A percentile compares a stretch with the other conserved stretches of the same genome.
These are phyloP conservation scores for Fusarium burgessii DNA, from an alignment of 2,329 filamentous ascomycete genomes.

Conservation along the genomic window DNA sequence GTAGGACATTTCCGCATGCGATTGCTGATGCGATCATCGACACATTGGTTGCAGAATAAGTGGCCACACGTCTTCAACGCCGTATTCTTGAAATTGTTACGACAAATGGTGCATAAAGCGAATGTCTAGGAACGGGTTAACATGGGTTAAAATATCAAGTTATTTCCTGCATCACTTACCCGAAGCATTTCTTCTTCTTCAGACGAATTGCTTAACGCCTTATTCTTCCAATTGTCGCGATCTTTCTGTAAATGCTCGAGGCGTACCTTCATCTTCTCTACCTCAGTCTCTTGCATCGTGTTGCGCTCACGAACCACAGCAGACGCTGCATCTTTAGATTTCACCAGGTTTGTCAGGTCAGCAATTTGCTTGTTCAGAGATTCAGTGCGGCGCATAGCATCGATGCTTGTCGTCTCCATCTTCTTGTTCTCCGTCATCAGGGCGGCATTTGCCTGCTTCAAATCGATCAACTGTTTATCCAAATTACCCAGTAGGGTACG, in stretches of 20 bases:
- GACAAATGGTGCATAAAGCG: conserved; percentile 87
- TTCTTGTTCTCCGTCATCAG: conserved; percentile 79
- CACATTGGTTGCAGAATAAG: conserved; percentile 90
- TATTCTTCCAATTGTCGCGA: conserved; percentile 85
- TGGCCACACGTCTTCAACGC: conserved; percentile 94
- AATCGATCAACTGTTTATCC: conserved; percentile 89
- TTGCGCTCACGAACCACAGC: conserved; percentile 66
- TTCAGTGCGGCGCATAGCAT: conserved; percentile 77
- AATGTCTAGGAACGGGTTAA: conserved; percentile 52
- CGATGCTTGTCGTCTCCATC: conserved; percentile 77
- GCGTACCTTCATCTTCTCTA: conserved; percentile 82
- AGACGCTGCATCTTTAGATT: conserved; percentile 76
- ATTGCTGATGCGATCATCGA: conserved; percentile 88
- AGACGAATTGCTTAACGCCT: conserved; percentile 82
- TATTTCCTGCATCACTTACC: conserved; percentile 65
- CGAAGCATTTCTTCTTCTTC: conserved; percentile 87
- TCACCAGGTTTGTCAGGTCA: conserved; percentile 80
- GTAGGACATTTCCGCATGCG: conserved; percentile 95
- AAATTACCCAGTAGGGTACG: conserved; percentile 82
- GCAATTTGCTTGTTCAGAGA: conserved; percentile 79
- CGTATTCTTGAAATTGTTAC: conserved; percentile 93
- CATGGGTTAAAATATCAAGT: not conserved
- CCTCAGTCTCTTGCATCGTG: conserved; percentile 75
- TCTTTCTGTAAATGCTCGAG: conserved; percentile 85
- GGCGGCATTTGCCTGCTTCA: conserved; percentile 81